These are phyloP conservation scores for Neoboletus brunneissimus DNA, from an alignment of 768 basidiomycete genomes.

Conservation along the genomic window DNA sequence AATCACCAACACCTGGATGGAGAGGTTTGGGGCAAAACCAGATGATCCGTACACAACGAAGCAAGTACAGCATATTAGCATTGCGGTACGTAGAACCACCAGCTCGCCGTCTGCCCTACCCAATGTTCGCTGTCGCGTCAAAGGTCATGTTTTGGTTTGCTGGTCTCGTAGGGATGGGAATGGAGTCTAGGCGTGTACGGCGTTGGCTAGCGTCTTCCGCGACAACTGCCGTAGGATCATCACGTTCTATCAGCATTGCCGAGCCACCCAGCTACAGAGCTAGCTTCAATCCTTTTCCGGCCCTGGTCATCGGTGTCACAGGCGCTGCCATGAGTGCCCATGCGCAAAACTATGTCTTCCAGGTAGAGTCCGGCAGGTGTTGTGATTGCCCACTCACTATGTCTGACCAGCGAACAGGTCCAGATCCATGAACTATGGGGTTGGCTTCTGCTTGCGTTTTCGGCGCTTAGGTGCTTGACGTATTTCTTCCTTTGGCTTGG, in stretches of 20 bases:
- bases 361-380: conserved; percentile 38
- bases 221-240: conserved; percentile 35
- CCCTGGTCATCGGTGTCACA: conserved; percentile 89
- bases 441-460: conserved; percentile 73
- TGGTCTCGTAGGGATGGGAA: conserved; percentile 82
- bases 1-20: conserved; percentile 94
- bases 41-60: conserved; percentile 88
- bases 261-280: conserved; percentile 73
- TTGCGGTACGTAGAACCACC: conserved; percentile 58
- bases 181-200: conserved; percentile 76
- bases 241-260: conserved; percentile 35
- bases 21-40: conserved; percentile 79
- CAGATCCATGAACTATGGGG: conserved; percentile 94
- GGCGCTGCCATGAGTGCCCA: conserved; percentile 94
- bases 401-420: conserved; percentile 45
- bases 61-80: conserved; percentile 90
- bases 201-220: conserved; percentile 67
- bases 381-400: neutral
- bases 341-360: conserved; percentile 87
- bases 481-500: conserved; percentile 93
- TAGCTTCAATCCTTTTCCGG: conserved; percentile 91
- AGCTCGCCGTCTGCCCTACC: neutral
- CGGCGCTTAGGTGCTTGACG: conserved; percentile 78
- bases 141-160: conserved; percentile 95
- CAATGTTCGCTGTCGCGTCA: neutral